Conservation (phyloP, 2,329 filamentous ascomycete species). For the Rasamsonia emersonii region DNA sequence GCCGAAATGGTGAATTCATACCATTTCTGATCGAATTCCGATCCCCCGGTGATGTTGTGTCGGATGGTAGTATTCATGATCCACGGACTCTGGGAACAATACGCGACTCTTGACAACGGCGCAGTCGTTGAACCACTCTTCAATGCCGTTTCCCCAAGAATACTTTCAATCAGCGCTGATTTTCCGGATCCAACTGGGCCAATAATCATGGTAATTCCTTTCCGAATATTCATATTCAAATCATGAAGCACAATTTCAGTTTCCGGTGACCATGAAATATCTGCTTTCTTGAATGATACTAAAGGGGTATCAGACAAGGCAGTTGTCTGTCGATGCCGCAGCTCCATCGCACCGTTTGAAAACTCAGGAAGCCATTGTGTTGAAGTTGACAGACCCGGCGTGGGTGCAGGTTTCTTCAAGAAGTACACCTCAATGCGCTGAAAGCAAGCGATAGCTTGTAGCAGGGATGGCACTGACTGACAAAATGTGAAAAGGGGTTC, state of each 20-base stretch:
- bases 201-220: conserved; percentile 37
- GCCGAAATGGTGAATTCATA: conserved; percentile 16
- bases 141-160: conserved; percentile 35
- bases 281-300: conserved; percentile 1
- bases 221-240: neutral
- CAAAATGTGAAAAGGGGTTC: conserved; percentile 15
- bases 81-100: conserved; percentile 28
- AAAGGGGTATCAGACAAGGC: conserved; percentile 2
- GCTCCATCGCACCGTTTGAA: no score
- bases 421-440: conserved; percentile 32
- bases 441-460: conserved; percentile 31
- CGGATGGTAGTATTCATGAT: conserved; percentile 22
- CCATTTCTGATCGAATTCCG: conserved; percentile 18
- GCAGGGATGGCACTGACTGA: conserved; percentile 22
- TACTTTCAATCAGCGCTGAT: conserved; percentile 40
- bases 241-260: conserved; percentile 1
- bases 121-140: neutral
- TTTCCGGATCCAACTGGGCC: conserved; percentile 48
- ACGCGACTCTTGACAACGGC: conserved; percentile 16
- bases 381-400: neutral
- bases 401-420: neutral
- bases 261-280: conserved; percentile 4
- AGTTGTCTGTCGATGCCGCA: no score
- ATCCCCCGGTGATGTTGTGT: conserved; percentile 20
- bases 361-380: conserved; percentile 2